These are phyloP conservation scores for Colletotrichum abscissum DNA, from an alignment of 2,329 filamentous ascomycete species.

Conservation along the genomic window DNA sequence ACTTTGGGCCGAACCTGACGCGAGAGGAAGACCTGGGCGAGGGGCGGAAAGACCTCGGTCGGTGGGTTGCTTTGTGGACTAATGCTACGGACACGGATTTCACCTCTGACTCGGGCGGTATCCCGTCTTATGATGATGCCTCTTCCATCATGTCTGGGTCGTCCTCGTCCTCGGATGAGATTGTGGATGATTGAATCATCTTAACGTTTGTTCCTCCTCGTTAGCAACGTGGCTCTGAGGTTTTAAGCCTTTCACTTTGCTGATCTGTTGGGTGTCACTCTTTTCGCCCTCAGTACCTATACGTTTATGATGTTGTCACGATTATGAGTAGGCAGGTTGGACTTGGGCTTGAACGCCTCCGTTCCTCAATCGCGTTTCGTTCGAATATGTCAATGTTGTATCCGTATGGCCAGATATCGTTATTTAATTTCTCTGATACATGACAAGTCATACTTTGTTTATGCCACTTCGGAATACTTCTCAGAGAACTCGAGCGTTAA, in stretches of 20 bases:
- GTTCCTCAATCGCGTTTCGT: neutral
- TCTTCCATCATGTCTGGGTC: neutral
- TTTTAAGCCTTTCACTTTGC: neutral
- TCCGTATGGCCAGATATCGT: too few relatives aligned
- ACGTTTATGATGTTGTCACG: neutral
- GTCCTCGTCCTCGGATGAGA: constrained; percentile 8
- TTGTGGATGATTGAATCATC: constrained; percentile 10
- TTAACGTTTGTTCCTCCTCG: neutral
- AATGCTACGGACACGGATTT: constrained; percentile 25
- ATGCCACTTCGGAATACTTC: too few relatives aligned
- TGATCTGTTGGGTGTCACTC: neutral
- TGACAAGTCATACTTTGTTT: too few relatives aligned
- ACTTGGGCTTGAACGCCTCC: neutral
- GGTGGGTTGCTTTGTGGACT: constrained; percentile 22
- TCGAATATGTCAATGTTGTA: neutral
- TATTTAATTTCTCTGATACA: too few relatives aligned
- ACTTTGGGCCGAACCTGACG: constrained; percentile 8
- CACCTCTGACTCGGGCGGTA: neutral
- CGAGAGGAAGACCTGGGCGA: constrained; percentile 18
- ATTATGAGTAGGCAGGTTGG: neutral
- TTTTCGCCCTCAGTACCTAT: neutral
- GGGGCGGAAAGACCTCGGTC: constrained; percentile 11
- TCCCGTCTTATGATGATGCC: constrained; percentile 22
- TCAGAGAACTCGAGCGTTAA: too few relatives aligned
- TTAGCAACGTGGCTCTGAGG: neutral